Evolutionary conservation across 257 asterid genomes (phyloP).

Genomic region (Henckelia pumila): DNA sequence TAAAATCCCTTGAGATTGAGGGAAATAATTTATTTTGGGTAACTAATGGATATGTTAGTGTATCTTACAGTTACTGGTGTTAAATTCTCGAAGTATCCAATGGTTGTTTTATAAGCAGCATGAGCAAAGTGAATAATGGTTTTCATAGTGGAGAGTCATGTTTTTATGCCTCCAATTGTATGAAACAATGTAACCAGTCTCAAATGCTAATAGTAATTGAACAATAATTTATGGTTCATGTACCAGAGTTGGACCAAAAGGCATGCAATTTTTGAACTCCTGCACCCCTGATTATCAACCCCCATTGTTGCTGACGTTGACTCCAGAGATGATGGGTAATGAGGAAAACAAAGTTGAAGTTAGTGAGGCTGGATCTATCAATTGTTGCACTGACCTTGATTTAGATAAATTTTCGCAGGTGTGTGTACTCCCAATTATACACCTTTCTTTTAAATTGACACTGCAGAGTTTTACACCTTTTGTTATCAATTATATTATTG

Average conservation of each 20-base stretch:
- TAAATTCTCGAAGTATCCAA: too few species aligned
- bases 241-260: slow-evolving; percentile 77
- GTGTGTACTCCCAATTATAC: slow-evolving; percentile 9
- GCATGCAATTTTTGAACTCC: slow-evolving; percentile 66
- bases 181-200: slow-evolving; percentile 17
- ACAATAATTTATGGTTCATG: slow-evolving; percentile 23
- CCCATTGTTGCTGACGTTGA: slow-evolving; percentile 59
- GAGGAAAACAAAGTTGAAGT: slow-evolving; percentile 42
- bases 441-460: neutral
- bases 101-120: too few species aligned
- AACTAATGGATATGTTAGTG: neutral
- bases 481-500: neutral
- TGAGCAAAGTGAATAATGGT: too few species aligned
- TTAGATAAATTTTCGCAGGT: slow-evolving; percentile 63
- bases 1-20: slow-evolving; percentile 1
- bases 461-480: slow-evolving; percentile 4
- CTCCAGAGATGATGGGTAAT: slow-evolving; percentile 56
- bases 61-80: too few species aligned
- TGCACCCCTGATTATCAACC: slow-evolving; percentile 94
- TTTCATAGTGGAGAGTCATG: too few species aligned
- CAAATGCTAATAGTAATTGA: slow-evolving; percentile 22
- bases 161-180: too few species aligned
- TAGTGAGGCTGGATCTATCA: slow-evolving; percentile 31
- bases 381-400: slow-evolving; percentile 40
- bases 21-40: neutral